Conservation (phyloP, 2,329 filamentous ascomycete genomes). For the Colletotrichum tanaceti region DNA sequence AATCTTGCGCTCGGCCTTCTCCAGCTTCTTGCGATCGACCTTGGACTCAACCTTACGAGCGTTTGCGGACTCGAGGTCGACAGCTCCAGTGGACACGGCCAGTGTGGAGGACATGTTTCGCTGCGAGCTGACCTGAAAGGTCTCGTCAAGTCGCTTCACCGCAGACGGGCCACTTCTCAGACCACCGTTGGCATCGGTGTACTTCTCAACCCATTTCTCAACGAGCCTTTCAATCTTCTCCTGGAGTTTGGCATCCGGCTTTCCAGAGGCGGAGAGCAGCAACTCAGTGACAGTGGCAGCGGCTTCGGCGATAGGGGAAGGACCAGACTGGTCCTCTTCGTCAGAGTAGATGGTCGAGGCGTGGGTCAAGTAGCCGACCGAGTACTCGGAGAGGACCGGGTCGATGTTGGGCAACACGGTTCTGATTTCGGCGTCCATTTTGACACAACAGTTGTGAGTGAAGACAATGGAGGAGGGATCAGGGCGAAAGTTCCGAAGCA, state of each 20-base stretch:
- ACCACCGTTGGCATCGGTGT: slow-evolving; percentile 79
- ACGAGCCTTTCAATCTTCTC: slow-evolving; percentile 85
- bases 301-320: slow-evolving; percentile 85
- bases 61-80: slow-evolving; percentile 95
- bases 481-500: neutral
- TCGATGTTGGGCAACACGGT: slow-evolving; percentile 87
- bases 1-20: slow-evolving; percentile 98
- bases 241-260: slow-evolving; percentile 77
- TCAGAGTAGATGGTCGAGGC: slow-evolving; percentile 88
- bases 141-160: slow-evolving; percentile 89
- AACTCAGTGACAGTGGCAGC: slow-evolving; percentile 87
- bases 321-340: slow-evolving; percentile 72
- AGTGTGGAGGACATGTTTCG: slow-evolving; percentile 96
- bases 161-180: slow-evolving; percentile 79
- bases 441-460: slow-evolving; percentile 34
- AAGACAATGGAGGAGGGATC: neutral
- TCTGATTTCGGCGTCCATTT: slow-evolving; percentile 90
- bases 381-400: slow-evolving; percentile 89
- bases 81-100: slow-evolving; percentile 82
- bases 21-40: slow-evolving; percentile 98
- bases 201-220: slow-evolving; percentile 86
- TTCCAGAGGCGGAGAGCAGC: slow-evolving; percentile 91
- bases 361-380: slow-evolving; percentile 92
- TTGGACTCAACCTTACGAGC: slow-evolving; percentile 95
- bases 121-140: slow-evolving; percentile 93